Conservation (phyloP, 371 early-diverging fungal genomes). For the Syncephalis fuscata region DNA sequence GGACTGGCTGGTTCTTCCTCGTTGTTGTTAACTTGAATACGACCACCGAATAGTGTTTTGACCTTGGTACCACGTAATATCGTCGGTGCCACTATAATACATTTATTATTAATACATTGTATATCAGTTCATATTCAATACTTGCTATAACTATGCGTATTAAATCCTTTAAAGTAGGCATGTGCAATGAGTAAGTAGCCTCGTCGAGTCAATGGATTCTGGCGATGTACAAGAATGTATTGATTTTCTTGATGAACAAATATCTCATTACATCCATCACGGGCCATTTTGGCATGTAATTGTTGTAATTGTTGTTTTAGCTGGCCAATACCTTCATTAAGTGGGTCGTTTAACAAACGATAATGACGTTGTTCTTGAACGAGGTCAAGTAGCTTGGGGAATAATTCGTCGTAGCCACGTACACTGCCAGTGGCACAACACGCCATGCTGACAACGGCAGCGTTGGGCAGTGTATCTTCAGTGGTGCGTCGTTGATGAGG, state of each 20-base stretch:
- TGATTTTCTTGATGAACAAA: conserved; percentile 87
- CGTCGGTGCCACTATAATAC: not conserved
- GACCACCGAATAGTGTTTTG: not conserved
- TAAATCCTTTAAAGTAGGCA: conserved; percentile 52
- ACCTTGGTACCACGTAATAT: not conserved
- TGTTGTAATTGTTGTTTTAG: conserved; percentile 56
- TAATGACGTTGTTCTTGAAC: conserved; percentile 77
- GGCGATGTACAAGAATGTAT: conserved; percentile 79
- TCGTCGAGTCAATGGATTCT: conserved; percentile 75
- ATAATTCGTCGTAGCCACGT: conserved; percentile 91
- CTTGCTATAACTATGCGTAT: not conserved
- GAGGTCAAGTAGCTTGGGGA: conserved; percentile 68
- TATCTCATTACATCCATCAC: conserved; percentile 70
- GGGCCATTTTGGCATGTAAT: conserved; percentile 65
- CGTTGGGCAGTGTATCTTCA: conserved; percentile 75
- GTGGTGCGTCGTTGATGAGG: conserved; percentile 79
- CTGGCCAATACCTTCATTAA: conserved; percentile 34
- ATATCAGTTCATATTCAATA: not conserved
- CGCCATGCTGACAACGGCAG: conserved; percentile 79
- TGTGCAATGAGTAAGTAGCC: conserved; percentile 83
- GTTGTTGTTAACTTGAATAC: not conserved
- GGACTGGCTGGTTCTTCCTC: conserved; percentile 15
- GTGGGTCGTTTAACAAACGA: conserved; percentile 20
- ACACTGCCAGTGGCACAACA: conserved; percentile 87
- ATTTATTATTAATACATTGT: not conserved